These are phyloP conservation scores for Sporothrix globosa DNA, from an alignment of 2,329 filamentous ascomycete species.

Conservation along the genomic window DNA sequence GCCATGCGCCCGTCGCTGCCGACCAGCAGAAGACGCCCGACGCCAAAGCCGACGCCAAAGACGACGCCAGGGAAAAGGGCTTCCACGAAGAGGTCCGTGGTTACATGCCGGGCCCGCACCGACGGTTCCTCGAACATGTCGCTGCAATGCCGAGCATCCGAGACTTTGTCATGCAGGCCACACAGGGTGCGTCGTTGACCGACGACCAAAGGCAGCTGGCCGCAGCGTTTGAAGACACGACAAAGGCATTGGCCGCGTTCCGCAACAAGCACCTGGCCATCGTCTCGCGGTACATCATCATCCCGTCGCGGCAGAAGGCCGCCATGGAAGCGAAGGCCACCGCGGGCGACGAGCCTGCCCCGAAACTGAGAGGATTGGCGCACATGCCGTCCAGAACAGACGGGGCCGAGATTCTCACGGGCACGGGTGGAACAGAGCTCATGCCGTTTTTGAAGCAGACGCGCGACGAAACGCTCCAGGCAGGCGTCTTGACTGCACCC, in stretches of 20 bases:
- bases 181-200: slow-evolving; percentile 43
- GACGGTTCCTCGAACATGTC: slow-evolving; percentile 82
- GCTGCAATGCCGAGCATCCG: slow-evolving; percentile 67
- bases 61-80: slow-evolving; percentile 54
- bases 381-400: background rate
- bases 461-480: slow-evolving; percentile 71
- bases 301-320: slow-evolving; percentile 65
- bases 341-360: background rate
- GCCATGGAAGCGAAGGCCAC: background rate
- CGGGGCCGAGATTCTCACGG: slow-evolving; percentile 56
- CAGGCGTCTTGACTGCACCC: slow-evolving; percentile 1
- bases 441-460: slow-evolving; percentile 90
- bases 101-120: slow-evolving; percentile 95
- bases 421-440: slow-evolving; percentile 84
- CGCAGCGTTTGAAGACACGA: slow-evolving; percentile 67
- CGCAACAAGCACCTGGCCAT: slow-evolving; percentile 95
- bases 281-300: slow-evolving; percentile 91
- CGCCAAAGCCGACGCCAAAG: slow-evolving; percentile 46
- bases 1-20: slow-evolving; percentile 35
- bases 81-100: slow-evolving; percentile 79
- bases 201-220: slow-evolving; percentile 38
- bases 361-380: slow-evolving; percentile 50
- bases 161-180: slow-evolving; percentile 46
- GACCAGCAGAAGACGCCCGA: slow-evolving; percentile 66
- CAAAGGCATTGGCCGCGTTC: slow-evolving; percentile 68